Percentiles rank a stretch among this genome's conserved stretches.
Conservation (phyloP, 1,139 yeast species). For the Arxiozyma slooffiae region DNA sequence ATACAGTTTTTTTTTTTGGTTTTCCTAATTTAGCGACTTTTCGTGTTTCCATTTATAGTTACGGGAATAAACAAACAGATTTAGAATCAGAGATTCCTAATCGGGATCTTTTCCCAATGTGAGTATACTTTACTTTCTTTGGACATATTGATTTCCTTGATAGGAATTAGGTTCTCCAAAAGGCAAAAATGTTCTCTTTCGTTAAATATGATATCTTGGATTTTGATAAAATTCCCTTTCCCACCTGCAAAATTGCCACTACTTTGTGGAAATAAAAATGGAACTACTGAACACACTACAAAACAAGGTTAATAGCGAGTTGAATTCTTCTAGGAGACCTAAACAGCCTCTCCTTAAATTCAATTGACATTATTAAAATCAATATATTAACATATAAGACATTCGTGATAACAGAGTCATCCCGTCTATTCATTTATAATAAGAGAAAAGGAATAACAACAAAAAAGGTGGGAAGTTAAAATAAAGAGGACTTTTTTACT, state of each 20-base stretch:
- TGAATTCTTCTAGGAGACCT: neutral
- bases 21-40: neutral
- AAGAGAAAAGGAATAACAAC: neutral
- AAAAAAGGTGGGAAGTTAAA: neutral
- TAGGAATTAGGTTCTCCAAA: neutral
- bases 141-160: neutral
- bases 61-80: neutral
- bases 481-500: no score
- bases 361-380: neutral
- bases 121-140: neutral
- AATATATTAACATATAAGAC: no score
- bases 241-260: neutral
- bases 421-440: neutral
- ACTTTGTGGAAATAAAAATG: neutral
- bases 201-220: no score
- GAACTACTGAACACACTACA: neutral
- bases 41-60: constrained; percentile 1
- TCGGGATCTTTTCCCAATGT: neutral
- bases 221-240: no score
- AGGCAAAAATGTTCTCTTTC: no score
- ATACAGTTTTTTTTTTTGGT: neutral
- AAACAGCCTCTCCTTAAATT: no score
- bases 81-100: neutral
- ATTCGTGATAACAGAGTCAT: neutral
- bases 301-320: neutral